Evolutionary conservation across 345 rosid genomes (phyloP).

Genomic region (Dovyalis caffra): DNA sequence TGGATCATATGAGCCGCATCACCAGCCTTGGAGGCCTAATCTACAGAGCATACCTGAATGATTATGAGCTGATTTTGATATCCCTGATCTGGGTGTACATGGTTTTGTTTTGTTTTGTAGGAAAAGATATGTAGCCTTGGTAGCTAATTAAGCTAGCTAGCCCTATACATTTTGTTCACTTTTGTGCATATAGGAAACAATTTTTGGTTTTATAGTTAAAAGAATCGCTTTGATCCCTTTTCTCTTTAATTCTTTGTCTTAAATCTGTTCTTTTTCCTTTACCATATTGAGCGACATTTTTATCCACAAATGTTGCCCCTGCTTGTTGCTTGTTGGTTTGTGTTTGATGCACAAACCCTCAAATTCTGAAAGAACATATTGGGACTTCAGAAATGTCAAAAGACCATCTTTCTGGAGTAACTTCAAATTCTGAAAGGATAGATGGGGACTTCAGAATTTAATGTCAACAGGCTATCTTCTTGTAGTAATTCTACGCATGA

Average conservation of each 20-base stretch:
- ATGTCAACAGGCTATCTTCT: background rate
- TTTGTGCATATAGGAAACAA: no score
- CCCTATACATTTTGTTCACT: background rate
- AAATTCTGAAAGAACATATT: background rate
- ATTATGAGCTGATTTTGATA: background rate
- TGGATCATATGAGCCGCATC: conserved; percentile 23
- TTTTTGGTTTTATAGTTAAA: background rate
- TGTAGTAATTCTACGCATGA: background rate
- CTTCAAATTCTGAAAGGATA: background rate
- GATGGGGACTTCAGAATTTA: background rate
- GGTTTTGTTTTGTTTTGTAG: background rate
- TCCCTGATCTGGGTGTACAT: background rate
- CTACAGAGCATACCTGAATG: conserved; percentile 64
- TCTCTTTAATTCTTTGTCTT: background rate
- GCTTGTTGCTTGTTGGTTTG: background rate
- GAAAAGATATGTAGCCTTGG: background rate
- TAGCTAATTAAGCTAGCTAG: background rate
- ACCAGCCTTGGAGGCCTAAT: conserved; percentile 57
- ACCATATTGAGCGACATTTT: background rate
- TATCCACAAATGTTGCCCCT: background rate
- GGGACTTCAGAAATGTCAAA: background rate
- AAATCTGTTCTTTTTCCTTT: background rate
- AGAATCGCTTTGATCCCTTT: background rate
- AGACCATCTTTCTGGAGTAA: background rate
- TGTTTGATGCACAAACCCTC: background rate